Percentiles rank a stretch among this genome's conserved stretches.
These are phyloP conservation scores for Durusdinium trenchii DNA, from an alignment of 73 alveolate genomes.

Conservation along the genomic window DNA sequence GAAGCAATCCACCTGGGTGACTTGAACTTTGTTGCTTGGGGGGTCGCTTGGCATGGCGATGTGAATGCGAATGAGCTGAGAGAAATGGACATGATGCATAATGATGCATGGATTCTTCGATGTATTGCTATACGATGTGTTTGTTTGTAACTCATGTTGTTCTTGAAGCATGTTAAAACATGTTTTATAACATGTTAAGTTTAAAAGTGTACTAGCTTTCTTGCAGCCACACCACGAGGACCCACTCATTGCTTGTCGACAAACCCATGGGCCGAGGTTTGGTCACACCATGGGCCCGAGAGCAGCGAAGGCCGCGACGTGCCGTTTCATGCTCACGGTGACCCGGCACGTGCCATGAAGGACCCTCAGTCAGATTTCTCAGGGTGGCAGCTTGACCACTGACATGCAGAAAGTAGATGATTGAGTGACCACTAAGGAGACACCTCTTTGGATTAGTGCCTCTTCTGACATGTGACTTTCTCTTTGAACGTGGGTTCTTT, in stretches of 20 bases:
- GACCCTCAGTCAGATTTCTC: too few species aligned
- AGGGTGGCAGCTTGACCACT: too few species aligned
- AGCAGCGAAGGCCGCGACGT: neutral
- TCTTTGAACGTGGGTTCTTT: too few species aligned
- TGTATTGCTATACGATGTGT: neutral
- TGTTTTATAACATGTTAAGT: neutral
- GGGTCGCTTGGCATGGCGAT: neutral
- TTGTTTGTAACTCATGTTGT: neutral
- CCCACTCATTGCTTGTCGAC: neutral
- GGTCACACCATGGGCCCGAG: slow-evolving; percentile 51
- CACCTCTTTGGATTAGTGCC: too few species aligned
- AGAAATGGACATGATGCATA: too few species aligned
- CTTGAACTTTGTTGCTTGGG: slow-evolving; percentile 83
- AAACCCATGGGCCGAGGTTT: neutral
- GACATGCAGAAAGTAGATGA: too few species aligned
- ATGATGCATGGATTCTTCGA: neutral
- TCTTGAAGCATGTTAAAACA: too few species aligned
- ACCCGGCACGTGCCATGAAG: too few species aligned
- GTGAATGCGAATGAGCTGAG: neutral
- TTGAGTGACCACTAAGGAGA: too few species aligned
- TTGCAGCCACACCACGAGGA: neutral
- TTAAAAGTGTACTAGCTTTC: neutral
- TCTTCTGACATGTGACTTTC: too few species aligned
- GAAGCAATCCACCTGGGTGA: slow-evolving; percentile 75
- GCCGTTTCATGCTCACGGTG: too few species aligned